Evolutionary conservation across 192 early-diverging fungal genomes (phyloP), one percentile per base, ranked within the genome.

Genomic region (Chytriomyces confervae): DNA sequence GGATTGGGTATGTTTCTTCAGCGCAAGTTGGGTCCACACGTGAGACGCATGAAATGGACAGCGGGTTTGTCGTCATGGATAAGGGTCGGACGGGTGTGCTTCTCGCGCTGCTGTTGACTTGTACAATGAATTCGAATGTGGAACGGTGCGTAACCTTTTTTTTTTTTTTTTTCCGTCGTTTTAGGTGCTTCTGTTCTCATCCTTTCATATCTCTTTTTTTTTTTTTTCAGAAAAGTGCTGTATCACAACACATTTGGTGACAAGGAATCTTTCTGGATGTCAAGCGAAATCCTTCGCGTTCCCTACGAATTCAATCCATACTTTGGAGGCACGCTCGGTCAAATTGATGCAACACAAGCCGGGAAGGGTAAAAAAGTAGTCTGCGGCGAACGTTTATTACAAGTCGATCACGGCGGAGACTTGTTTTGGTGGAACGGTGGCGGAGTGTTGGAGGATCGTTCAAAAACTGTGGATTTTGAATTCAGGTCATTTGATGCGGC

Each of bases 191-290:
- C n/a, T n/a, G n/a, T n/a, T n/a, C n/a, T n/a, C n/a, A n/a, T n/a
- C n/a, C n/a, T n/a, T n/a, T n/a, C n/a, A n/a, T n/a, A n/a, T n/a
- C n/a, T n/a, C n/a, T n/a, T n/a, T n/a, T n/a, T n/a, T n/a, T n/a
- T n/a, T 36, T 2, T 36, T 36, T 36, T 36, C 29, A 36, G 29
- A 36, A 36, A 36, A 36, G 29, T 36, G 29, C 29, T 36, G 29
- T 36, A 36, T 36, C 29, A 36, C 29, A n/a, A 51, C 49, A 29
- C 53, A 4, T 23, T 36, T 48, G 90, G 91, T 20, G 91, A 92
- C 81, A 92, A 92, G 76, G 91, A 92, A 73, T 86, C 90, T 0
- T 92, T 89, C 48, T 92, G 91, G 91, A 79, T 85, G 20, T 91
- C 90, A 5, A 86, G 80, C 51, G 91, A 91, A 77, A 87, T 89